Base-by-base conservation (phyloP, 371 early-diverging fungal species). In the Rhizopus delemar region DNA sequence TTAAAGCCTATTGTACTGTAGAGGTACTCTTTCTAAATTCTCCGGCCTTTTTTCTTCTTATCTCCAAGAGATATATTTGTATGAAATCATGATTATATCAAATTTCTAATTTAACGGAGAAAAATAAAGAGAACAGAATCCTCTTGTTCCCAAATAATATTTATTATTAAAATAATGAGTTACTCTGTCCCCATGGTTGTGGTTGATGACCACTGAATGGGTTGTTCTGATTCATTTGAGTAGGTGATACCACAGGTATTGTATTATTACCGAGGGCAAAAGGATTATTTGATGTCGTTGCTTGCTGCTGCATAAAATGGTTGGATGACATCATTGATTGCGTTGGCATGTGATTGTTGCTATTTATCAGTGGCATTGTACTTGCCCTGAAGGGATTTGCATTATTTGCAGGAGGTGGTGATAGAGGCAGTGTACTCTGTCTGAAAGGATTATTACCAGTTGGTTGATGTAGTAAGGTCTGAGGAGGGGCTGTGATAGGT, bases 381-480 rank as follows among this genome's bases (percentile, higher is more conserved):
- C 51, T 69, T 33, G 69, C 51, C n/a, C 69, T 54, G 48, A 69
- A 69, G 5, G 69, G 69, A 58, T 69, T 69, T 11, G 58, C 56
- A 43, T 41, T 38, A 12, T 29, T 46, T 3, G 35, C 33, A 15
- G 53, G 45, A 31, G 56, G 55, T 55, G 46, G 36, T 11, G 31
- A 16, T 1, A 29, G 32, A 2, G 51, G 51, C 8, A 22, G 35
- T 9, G 62, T 22, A 22, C 22, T 58, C 46, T 51, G 65, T 31
- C 66, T 32, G 16, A 66, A 66, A 2, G 66, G 66, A 16, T 66
- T 66, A 45, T 60, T 52, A 8, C 57, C 60, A 28, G 60, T 53
- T 4, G 54, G 50, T 41, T 57, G 59, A 41, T 22, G 22, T 22
- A 54, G 13, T 1, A 39, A 8, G 31, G 41, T 29, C 1, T 12